phyloP scores from a whole-genome alignment of 108 stramenopile genomes.

The Epithemia pelagica region DNA sequence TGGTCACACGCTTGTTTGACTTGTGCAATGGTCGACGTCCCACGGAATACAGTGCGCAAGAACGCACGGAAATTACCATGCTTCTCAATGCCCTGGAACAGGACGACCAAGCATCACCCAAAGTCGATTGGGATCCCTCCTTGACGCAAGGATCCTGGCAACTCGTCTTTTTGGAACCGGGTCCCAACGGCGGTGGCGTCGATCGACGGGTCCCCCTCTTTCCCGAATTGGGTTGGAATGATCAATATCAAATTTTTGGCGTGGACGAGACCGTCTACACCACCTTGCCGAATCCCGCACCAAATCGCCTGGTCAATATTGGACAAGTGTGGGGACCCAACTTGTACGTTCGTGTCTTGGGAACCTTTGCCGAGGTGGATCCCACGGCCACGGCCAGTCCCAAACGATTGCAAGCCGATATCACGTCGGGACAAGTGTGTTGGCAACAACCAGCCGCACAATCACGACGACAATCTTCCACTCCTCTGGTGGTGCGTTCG shows the following conservation, averaged over 20 bases:
- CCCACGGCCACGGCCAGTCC: not conserved
- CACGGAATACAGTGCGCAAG: constrained; percentile 24
- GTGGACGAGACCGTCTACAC: not conserved
- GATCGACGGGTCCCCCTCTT: constrained; percentile 43
- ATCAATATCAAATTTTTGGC: constrained; percentile 38
- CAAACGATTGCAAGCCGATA: constrained; percentile 28
- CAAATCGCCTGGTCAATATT: constrained; percentile 20
- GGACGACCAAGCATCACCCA: not conserved
- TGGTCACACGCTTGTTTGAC: constrained; percentile 24
- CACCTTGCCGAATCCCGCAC: not conserved
- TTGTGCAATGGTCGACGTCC: constrained; percentile 33
- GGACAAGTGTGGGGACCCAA: constrained; percentile 37
- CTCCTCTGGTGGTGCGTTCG: not conserved
- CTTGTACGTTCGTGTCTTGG: constrained; percentile 29
- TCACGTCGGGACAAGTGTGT: constrained; percentile 34
- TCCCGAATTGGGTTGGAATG: constrained; percentile 43
- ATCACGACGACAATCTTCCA: not conserved
- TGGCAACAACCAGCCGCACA: not conserved
- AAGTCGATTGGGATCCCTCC: not conserved
- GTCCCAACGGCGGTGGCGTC: constrained; percentile 44
- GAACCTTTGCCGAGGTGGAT: constrained; percentile 27
- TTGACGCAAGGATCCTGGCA: constrained; percentile 36
- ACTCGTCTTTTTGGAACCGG: constrained; percentile 37
- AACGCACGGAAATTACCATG: constrained; percentile 22
- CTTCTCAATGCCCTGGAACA: constrained; percentile 21